Base-by-base conservation (phyloP, 2,329 filamentous ascomycete genomes). In the Neonectria faginata region DNA sequence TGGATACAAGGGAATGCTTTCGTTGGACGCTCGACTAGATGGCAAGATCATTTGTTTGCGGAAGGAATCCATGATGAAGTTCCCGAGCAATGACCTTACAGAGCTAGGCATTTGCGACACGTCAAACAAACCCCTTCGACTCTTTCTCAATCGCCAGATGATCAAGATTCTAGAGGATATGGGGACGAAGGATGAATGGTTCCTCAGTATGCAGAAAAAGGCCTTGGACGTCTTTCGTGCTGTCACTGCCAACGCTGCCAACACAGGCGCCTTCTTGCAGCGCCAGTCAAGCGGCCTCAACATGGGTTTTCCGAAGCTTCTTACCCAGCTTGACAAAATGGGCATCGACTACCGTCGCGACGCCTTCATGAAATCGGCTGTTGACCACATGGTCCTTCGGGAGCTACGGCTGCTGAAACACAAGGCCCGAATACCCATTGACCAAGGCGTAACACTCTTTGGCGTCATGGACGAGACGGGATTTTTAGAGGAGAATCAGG, bases 91-190 rank as follows among this genome's bases (percentile, higher is more conserved):
- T 0, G 83, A 86, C 42, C 79, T 75, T 2, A 75, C 75, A 5
- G 85, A 90, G 55, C 81, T 95, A 1, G 92, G 91, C 64, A 92
- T 94, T 48, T 94, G 91, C 72, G 91, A 91, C 51, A 84, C 88
- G 45, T 89, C 88, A 0, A 88, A 87, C 41, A 88, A 84, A 55
- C 89, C 92, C 0, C 83, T 95, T 7, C 86, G 86, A 0, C 83
- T 94, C 69, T 87, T 89, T 18, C 84, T 97, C 1, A 97, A 97
- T 72, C 88, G 91, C 1, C 92, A 92, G 68, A 83, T 94, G 65
- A 93, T 97, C 79, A 97, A 97, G 75, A 93, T 97, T 5, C 77
- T 97, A 1, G 93, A 97, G 73, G 93, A 97, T 68, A 88, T 95
- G 76, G 84, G 85, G 0, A 88, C 91, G 0, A 74, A 82, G 0